A percentile compares a stretch with the other conserved stretches of the same genome.
Conservation (phyloP, 1,284 basidiomycete genomes). For the Papiliotrema flavescens region DNA sequence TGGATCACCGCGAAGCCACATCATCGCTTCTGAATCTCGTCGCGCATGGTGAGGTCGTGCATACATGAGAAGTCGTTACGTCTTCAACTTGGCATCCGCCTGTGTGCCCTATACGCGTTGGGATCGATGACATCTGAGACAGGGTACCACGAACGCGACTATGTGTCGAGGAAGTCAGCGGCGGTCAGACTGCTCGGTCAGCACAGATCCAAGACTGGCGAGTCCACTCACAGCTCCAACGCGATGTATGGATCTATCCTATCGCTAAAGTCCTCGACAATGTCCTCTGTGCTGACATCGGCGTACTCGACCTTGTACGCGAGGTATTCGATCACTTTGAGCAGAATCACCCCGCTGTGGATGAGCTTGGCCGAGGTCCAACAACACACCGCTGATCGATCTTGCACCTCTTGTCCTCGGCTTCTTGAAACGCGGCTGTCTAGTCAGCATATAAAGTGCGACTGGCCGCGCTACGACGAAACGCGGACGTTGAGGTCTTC, state of each 20-base stretch:
- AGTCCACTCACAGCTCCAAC: slow-evolving; percentile 54
- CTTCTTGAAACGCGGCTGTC: slow-evolving; percentile 47
- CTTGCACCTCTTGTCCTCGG: slow-evolving; percentile 44
- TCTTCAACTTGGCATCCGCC: too few relatives aligned
- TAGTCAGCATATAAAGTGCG: too few relatives aligned
- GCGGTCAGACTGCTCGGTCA: slow-evolving; percentile 43
- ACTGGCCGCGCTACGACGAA: too few relatives aligned
- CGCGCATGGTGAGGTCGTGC: too few relatives aligned
- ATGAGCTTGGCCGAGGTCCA: background rate
- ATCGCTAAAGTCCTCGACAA: slow-evolving; percentile 55
- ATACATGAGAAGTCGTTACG: too few relatives aligned
- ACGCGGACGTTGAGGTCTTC: background rate
- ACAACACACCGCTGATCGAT: slow-evolving; percentile 46
- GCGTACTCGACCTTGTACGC: slow-evolving; percentile 54
- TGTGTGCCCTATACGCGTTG: too few relatives aligned
- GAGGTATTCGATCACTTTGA: slow-evolving; percentile 58
- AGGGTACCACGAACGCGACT: background rate
- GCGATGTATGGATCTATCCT: slow-evolving; percentile 58
- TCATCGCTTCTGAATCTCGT: too few relatives aligned
- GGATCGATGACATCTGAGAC: too few relatives aligned
- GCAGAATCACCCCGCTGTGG: slow-evolving; percentile 51
- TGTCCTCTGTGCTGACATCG: slow-evolving; percentile 47
- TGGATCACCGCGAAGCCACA: too few relatives aligned
- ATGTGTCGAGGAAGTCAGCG: slow-evolving; percentile 49
- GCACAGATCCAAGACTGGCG: background rate